phyloP scores from a whole-genome alignment of 1,139 yeast genomes.

The Trichomonascaceae sp. region DNA sequence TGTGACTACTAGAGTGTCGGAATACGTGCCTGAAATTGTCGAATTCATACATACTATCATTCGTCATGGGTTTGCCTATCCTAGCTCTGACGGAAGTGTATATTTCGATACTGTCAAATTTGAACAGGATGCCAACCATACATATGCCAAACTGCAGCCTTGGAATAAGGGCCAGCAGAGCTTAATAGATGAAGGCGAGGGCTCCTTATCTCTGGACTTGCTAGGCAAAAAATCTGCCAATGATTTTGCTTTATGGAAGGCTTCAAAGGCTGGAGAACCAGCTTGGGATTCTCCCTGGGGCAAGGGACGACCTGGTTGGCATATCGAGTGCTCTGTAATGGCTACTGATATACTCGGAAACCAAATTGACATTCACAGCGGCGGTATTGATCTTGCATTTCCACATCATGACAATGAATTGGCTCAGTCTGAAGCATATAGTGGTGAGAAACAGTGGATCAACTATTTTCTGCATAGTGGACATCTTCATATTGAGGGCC shows the following conservation, averaged over 20 bases:
- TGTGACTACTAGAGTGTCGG: constrained; percentile 92
- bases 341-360: constrained; percentile 84
- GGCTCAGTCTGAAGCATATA: constrained; percentile 95
- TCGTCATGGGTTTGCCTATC: constrained; percentile 75
- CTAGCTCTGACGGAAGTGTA: constrained; percentile 83
- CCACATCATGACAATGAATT: constrained; percentile 99
- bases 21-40: constrained; percentile 88
- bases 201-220: constrained; percentile 57
- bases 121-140: constrained; percentile 63
- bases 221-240: constrained; percentile 63
- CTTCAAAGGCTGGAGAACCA: constrained; percentile 97
- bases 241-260: constrained; percentile 96
- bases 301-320: constrained; percentile 99
- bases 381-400: constrained; percentile 95
- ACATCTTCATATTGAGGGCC: constrained; percentile 96
- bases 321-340: constrained; percentile 98
- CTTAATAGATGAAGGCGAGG: constrained; percentile 92
- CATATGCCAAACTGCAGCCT: constrained; percentile 92
- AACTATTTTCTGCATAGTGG: constrained; percentile 96
- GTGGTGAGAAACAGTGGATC: constrained; percentile 88
- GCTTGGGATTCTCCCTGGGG: constrained; percentile 97
- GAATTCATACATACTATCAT: constrained; percentile 70
- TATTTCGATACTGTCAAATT: constrained; percentile 85
- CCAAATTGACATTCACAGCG: constrained; percentile 89
- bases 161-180: constrained; percentile 92